Base-by-base conservation (phyloP, 2,329 filamentous ascomycete genomes). In the Diaporthe nobilis region DNA sequence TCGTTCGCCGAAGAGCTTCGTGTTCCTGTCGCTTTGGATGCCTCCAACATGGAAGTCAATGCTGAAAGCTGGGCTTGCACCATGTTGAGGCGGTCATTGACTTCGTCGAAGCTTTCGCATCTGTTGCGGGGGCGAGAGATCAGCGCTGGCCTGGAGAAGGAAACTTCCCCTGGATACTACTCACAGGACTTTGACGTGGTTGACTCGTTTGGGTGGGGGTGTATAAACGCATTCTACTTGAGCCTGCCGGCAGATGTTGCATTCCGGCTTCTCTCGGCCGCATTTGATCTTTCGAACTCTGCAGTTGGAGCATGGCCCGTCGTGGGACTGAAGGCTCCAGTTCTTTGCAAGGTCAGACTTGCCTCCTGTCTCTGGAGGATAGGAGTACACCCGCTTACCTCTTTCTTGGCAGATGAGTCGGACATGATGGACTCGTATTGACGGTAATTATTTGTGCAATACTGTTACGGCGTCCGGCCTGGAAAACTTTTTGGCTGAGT, bases 91-190 rank as follows among this genome's bases (percentile, higher is more conserved):
- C 61, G 61, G 42, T 65, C 61, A n/a, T 65, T 65, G 9, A 65
- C 61, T 49, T 65, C 61, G 61, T 65, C 61, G 20, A 65, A 65
- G 42, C 61, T 65, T 65, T 65, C 61, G 9, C 61, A 65, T 34
- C 61, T 65, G 4, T 5, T 25, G 13, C 4, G 17, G 12, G 5
- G n/a, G 37, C 39, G 20, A 3, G 28, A 0, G 20, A 10, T 65
- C 8, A 65, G 61, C 9, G 12, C 34, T 20, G n/a, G 17, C 25
- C 20, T 22, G 17, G 17, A 34, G 7, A 12, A n/a, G 25, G 20
- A n/a, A 34, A 5, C 31, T 13, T 15, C 42, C 13, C 5, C 10
- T 4, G 13, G 61, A n/a, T 4, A n/a, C 20, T 65, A 13, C 61
- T 49, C 28, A 65, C 61, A 65, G 42, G 39, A 65, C 61, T 65